Base-by-base conservation (phyloP, 2,329 filamentous ascomycete genomes). In the Helminthosporium solani region DNA sequence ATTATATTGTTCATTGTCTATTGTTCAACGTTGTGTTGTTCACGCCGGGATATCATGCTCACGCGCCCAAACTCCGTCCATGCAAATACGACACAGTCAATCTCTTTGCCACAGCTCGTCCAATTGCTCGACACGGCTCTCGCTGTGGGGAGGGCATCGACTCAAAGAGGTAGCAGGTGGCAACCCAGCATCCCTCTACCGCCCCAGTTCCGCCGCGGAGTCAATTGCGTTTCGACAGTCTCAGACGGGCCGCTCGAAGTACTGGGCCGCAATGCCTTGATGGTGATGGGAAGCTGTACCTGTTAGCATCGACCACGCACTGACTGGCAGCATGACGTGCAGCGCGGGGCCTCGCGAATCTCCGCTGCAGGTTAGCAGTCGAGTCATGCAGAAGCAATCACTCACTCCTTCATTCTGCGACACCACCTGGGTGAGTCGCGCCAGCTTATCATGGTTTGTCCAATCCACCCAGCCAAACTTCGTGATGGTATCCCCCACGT, bases 141-240 rank as follows among this genome's bases (percentile, higher is more conserved):
- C n/a, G n/a, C n/a, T n/a, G n/a, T n/a, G 18, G 5, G n/a, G n/a
- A 15, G 27, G 12, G 11, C 15, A 28, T 27, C 31, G 6, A 12
- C 7, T 80, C 75, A 95, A 46, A 95, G 57, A 20, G 89, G 90
- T 56, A 96, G 73, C 53, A 97, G 81, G 73, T 96, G 91, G 69
- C 92, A 99, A 44, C 92, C 92, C 60, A 99, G 74, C 68, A 95
- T 75, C 11, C 92, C 94, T 69, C 90, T 80, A 23, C 94, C 94
- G 56, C 92, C 92, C 92, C 94, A 99, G 64, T 91, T 79, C 35
- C 83, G 81, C 58, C 83, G 80, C 42, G 92, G 92, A 38, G 78
- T 88, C 53, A 99, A 73, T 53, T 81, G 84, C 60, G 96, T 72
- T 46, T 84, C 79, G 47, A 94, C 69, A 54, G 90, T 71, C 41